Conservation (phyloP, 495 filamentous ascomycete genomes). For the Penicillium silybi region DNA sequence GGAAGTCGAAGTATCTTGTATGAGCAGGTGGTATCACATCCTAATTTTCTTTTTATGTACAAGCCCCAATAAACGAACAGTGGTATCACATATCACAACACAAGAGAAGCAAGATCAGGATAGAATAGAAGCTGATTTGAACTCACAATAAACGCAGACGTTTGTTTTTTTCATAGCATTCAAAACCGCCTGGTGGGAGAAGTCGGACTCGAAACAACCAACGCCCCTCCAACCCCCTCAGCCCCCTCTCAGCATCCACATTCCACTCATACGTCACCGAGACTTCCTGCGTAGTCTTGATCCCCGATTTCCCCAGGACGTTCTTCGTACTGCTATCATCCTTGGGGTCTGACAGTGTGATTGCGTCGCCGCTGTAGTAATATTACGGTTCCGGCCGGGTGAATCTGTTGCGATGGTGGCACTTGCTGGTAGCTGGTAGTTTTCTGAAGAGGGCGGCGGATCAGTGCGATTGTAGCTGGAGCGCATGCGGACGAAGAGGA, state of each 20-base stretch:
- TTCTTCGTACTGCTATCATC: not conserved
- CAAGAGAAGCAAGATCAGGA: no score
- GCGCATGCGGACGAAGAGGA: conserved; percentile 13
- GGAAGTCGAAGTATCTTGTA: no score
- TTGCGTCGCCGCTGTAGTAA: not conserved
- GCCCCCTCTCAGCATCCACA: not conserved
- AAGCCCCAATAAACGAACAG: no score
- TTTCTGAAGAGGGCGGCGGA: conserved; percentile 1
- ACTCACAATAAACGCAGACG: no score
- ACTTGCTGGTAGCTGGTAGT: not conserved
- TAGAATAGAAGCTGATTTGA: no score
- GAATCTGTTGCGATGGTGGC: not conserved
- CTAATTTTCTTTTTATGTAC: no score
- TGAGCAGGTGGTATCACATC: no score
- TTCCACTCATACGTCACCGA: not conserved
- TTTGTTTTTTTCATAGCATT: no score
- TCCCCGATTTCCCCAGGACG: not conserved
- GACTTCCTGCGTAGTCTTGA: not conserved
- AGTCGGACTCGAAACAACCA: not conserved
- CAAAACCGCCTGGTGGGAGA: not conserved
- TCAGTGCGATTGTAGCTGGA: conserved; percentile 10
- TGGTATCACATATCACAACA: no score
- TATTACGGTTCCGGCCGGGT: not conserved
- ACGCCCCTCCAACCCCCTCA: not conserved
- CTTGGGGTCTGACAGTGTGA: not conserved